These are phyloP conservation scores for Diaporthe caulivora DNA, from an alignment of 2,329 filamentous ascomycete genomes.

Conservation along the genomic window DNA sequence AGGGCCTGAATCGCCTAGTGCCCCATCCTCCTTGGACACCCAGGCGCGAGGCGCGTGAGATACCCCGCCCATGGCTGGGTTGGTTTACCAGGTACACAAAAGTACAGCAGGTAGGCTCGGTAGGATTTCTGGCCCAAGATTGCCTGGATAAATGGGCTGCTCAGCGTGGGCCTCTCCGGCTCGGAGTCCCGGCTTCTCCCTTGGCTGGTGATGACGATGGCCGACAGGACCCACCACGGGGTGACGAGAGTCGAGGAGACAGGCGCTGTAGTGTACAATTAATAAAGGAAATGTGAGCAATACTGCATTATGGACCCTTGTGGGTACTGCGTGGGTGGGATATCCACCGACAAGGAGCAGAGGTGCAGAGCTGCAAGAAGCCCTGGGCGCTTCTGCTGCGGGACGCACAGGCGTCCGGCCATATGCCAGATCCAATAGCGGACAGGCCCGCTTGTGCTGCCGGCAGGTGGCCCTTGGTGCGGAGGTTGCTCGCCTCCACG, in stretches of 20 bases:
- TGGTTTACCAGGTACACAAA: neutral
- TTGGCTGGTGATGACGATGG: conserved; percentile 26
- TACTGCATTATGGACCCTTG: conserved; percentile 3
- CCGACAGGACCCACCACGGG: conserved; percentile 24
- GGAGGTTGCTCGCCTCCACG: conserved; percentile 14
- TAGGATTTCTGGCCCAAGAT: neutral
- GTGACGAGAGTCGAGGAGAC: conserved; percentile 7
- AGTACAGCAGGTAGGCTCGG: neutral
- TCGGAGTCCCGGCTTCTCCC: conserved; percentile 24
- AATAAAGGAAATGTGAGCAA: conserved; percentile 1
- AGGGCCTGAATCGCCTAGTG: conserved; percentile 7
- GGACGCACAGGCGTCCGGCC: conserved; percentile 31
- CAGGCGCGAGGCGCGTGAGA: conserved; percentile 15
- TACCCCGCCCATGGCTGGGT: neutral
- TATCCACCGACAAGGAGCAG: conserved; percentile 32
- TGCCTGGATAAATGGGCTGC: neutral
- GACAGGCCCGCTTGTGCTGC: conserved; percentile 36
- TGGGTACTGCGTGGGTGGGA: conserved; percentile 10
- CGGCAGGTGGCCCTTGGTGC: conserved; percentile 31
- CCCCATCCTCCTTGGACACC: neutral
- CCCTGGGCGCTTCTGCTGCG: conserved; percentile 37
- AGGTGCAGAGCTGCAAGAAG: conserved; percentile 38
- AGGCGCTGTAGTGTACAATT: conserved; percentile 5
- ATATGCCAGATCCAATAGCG: conserved; percentile 35
- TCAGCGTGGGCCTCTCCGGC: conserved; percentile 20